Conservation (phyloP, 306 rosid genomes). For the Cyclanthera cordifolia region DNA sequence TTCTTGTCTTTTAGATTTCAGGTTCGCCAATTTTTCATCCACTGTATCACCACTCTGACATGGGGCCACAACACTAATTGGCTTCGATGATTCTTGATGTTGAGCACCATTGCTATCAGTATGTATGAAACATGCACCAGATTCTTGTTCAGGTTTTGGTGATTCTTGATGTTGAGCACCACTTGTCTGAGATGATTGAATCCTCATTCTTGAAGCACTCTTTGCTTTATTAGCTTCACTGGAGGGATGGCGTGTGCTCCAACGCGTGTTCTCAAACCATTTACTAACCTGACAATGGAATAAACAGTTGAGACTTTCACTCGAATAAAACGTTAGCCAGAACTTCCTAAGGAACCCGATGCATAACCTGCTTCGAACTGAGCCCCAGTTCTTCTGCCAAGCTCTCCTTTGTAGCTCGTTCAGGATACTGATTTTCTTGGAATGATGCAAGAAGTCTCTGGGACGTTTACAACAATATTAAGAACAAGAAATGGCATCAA, state of each 20-base stretch:
- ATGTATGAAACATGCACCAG: conserved; percentile 3
- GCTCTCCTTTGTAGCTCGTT: conserved; percentile 52
- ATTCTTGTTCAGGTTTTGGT: conserved; percentile 13
- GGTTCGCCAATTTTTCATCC: conserved; percentile 16
- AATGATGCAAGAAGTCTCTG: conserved; percentile 67
- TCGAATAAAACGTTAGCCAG: background rate
- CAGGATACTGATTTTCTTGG: conserved; percentile 78
- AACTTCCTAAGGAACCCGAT: background rate
- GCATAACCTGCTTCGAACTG: conserved; percentile 51
- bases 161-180: too few species aligned
- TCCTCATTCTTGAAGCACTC: conserved; percentile 23
- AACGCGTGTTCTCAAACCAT: conserved; percentile 84
- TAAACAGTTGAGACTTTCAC: background rate
- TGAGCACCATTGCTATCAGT: conserved; percentile 14
- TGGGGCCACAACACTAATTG: conserved; percentile 8
- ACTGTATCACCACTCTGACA: conserved; percentile 17
- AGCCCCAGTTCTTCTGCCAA: conserved; percentile 75
- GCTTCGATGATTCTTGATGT: conserved; percentile 16
- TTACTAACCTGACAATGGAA: conserved; percentile 52
- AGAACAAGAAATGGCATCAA: background rate
- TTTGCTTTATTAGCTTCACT: conserved; percentile 20
- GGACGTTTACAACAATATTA: conserved; percentile 9
- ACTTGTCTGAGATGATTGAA: conserved; percentile 14
- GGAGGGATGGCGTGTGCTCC: conserved; percentile 49
- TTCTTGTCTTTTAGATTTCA: conserved; percentile 22